A percentile compares a stretch with the other conserved stretches of the same genome.
Conservation (phyloP, 2,329 filamentous ascomycete species). For the Hypoxylon sp. region DNA sequence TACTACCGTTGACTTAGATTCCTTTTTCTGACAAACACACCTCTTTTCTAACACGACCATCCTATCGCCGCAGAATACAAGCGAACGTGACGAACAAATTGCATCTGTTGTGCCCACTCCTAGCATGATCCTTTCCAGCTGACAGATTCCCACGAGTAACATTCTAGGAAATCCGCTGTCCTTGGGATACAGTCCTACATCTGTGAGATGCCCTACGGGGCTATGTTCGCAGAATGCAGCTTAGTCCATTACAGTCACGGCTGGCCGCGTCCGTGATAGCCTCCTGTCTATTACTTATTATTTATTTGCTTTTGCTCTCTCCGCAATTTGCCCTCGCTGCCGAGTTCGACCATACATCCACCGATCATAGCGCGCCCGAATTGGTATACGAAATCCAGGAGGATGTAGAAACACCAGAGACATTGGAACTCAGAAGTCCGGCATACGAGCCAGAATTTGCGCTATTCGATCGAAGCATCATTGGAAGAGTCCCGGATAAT, state of each 20-base stretch:
- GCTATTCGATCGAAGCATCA: constrained; percentile 72
- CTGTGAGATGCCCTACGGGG: constrained; percentile 58
- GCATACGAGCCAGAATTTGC: constrained; percentile 74
- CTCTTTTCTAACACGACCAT: constrained; percentile 9
- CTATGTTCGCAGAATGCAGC: constrained; percentile 67
- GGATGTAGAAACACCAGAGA: constrained; percentile 39
- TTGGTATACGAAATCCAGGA: constrained; percentile 44
- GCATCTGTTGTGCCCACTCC: constrained; percentile 24
- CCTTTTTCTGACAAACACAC: constrained; percentile 7
- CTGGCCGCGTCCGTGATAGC: constrained; percentile 77
- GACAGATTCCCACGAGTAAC: constrained; percentile 24
- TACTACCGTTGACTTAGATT: constrained; percentile 5
- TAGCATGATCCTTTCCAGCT: constrained; percentile 40
- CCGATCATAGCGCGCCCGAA: constrained; percentile 44
- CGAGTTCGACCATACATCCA: constrained; percentile 59
- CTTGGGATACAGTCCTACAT: constrained; percentile 40
- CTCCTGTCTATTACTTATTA: constrained; percentile 69
- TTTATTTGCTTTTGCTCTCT: constrained; percentile 74
- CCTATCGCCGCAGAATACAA: constrained; percentile 14
- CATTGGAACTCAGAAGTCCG: constrained; percentile 46
- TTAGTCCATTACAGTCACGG: constrained; percentile 79
- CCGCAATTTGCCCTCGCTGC: constrained; percentile 74
- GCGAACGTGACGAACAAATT: constrained; percentile 28
- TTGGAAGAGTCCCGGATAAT: constrained; percentile 71
- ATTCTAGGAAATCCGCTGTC: constrained; percentile 20